Evolutionary conservation across 106 monocot species (phyloP).

Genomic region (Ottelia alismoides): DNA sequence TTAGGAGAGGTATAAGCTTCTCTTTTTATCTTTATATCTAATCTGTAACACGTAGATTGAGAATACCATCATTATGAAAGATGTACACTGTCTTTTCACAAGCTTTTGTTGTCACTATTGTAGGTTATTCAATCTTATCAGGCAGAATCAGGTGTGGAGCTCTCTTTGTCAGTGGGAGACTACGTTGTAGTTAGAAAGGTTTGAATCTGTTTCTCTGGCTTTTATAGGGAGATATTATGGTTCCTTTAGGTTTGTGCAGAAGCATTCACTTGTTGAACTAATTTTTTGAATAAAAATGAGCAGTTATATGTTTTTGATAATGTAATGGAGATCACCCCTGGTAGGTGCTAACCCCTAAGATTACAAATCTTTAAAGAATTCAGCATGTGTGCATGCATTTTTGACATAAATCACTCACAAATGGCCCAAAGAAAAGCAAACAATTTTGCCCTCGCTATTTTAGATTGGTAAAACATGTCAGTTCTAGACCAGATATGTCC

Average conservation of each 20-base stretch:
- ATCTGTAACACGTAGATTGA: not conserved
- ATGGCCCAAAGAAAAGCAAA: too few relatives aligned
- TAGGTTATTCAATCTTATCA: slow-evolving; percentile 70
- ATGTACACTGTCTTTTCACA: not conserved
- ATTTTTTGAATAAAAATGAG: not conserved
- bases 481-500: too few relatives aligned
- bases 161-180: slow-evolving; percentile 58
- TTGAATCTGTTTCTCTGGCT: too few relatives aligned
- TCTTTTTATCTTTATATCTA: not conserved
- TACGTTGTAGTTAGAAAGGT: slow-evolving; percentile 79
- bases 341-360: too few relatives aligned
- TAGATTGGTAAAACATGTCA: too few relatives aligned
- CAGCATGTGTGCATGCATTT: too few relatives aligned
- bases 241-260: too few relatives aligned
- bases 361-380: too few relatives aligned
- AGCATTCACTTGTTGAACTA: not conserved
- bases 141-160: slow-evolving; percentile 71
- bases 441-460: too few relatives aligned
- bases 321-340: too few relatives aligned
- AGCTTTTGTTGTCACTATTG: not conserved
- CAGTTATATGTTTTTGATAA: not conserved
- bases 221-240: too few relatives aligned
- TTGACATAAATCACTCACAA: too few relatives aligned
- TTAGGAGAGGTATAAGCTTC: slow-evolving; percentile 74
- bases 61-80: not conserved